Evolutionary conservation across 371 early-diverging fungal genomes (phyloP), one percentile per base, ranked within the genome.

Genomic region (Mortierella sp.): DNA sequence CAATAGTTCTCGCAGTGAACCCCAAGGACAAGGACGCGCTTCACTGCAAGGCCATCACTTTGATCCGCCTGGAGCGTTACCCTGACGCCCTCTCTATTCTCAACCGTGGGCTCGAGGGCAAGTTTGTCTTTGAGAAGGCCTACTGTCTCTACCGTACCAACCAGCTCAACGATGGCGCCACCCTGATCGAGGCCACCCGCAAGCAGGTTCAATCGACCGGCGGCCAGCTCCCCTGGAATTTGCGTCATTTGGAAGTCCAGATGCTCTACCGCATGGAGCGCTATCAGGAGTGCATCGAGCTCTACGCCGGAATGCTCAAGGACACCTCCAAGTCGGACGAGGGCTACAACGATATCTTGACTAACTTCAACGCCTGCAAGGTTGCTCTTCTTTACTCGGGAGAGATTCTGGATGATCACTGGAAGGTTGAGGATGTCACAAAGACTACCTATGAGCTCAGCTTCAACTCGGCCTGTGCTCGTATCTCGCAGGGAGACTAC

Each of bases 111-210:
- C 86, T 89, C 74, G 85, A 87, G 7, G 83, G 87, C 61, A 89
- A 89, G 61, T 80, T 92, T 11, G 72, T 82, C 14, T 91, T 89
- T 80, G 94, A 94, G 79, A 87, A 89, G 50, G 92, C 94, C 6
- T 95, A 94, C 70, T 93, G 93, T 74, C 90, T 93, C 44, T 95
- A 95, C 82, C 89, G 94, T 7, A 87, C 90, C 69, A 90, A 93
- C 71, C 88, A 90, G 63, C 85, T 92, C 55, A 64, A 78, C 11
- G 93, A 92, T 4, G 91, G 92, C 26, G 76, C 92, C 65, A 86
- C 81, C 8, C 68, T 92, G 37, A 86, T 94, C 39, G 79, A 82
- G 34, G 58, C 85, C 64, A 78, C 78, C 53, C 69, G 79, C 37
- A 82, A 87, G 67, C 81, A 85, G 11, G 68, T 79, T 44, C 76